These are phyloP conservation scores for Maudiozyma bulderi DNA, from an alignment of 805 yeast genomes.

Conservation along the genomic window DNA sequence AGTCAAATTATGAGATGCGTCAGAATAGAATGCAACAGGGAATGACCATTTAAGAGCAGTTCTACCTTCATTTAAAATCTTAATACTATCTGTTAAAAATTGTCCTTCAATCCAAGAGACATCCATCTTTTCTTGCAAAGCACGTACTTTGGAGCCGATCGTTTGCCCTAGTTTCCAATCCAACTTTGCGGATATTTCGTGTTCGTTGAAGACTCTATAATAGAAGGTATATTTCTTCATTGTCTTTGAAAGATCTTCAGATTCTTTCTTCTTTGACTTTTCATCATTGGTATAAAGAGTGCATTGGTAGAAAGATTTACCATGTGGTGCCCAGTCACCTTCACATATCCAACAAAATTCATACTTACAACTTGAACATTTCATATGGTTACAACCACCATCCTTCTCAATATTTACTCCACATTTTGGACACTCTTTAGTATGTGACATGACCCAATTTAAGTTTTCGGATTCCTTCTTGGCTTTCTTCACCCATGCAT, in stretches of 20 bases:
- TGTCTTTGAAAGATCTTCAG: constrained; percentile 31
- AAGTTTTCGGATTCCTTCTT: constrained; percentile 81
- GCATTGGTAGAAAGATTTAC: constrained; percentile 56
- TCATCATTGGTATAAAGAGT: constrained; percentile 43
- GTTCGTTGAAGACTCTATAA: constrained; percentile 64
- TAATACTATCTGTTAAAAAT: constrained; percentile 66
- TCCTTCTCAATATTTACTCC: constrained; percentile 72
- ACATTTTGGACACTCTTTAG: constrained; percentile 83
- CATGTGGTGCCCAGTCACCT: constrained; percentile 67
- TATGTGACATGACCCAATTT: constrained; percentile 77
- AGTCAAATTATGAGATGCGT: constrained; percentile 40
- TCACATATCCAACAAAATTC: constrained; percentile 94
- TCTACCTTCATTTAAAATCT: constrained; percentile 56
- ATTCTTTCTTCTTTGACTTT: constrained; percentile 8
- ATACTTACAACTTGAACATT: constrained; percentile 62
- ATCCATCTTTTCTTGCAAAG: constrained; percentile 53
- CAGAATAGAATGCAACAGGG: constrained; percentile 64
- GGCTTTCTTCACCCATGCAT: constrained; percentile 68
- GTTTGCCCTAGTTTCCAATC: constrained; percentile 56
- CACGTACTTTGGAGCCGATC: constrained; percentile 54
- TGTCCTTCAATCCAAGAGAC: constrained; percentile 84
- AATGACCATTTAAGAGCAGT: constrained; percentile 84
- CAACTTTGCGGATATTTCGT: constrained; percentile 64
- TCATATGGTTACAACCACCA: constrained; percentile 97
- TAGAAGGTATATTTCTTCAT: constrained; percentile 61